A percentile compares a stretch with the other conserved stretches of the same genome.
These are phyloP conservation scores for Gomphus bonarii DNA, from an alignment of 1,284 basidiomycete genomes.

Conservation along the genomic window DNA sequence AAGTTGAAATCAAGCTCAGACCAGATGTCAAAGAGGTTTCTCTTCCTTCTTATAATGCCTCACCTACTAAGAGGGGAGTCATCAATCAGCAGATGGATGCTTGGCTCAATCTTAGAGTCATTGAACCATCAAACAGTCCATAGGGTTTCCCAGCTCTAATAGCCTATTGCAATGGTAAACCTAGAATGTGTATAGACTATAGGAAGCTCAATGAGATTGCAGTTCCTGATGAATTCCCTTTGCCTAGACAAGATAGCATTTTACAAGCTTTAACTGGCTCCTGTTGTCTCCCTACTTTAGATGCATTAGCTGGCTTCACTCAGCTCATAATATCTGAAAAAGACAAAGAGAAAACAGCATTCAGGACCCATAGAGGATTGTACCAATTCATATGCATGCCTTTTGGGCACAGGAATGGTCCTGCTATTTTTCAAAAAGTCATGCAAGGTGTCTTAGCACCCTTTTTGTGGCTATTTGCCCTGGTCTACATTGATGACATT, in stretches of 20 bases:
- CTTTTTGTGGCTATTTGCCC: slow-evolving; percentile 28
- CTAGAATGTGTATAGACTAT: slow-evolving; percentile 25
- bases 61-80: slow-evolving; percentile 23
- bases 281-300: slow-evolving; percentile 25
- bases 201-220: slow-evolving; percentile 23
- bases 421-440: slow-evolving; percentile 30
- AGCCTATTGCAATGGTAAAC: slow-evolving; percentile 22
- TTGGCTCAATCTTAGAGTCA: slow-evolving; percentile 23
- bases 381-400: slow-evolving; percentile 32
- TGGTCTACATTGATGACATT: slow-evolving; percentile 31
- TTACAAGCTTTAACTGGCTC: slow-evolving; percentile 24
- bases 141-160: slow-evolving; percentile 26
- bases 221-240: slow-evolving; percentile 30
- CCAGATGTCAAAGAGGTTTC: slow-evolving; percentile 13
- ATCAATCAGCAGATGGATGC: slow-evolving; percentile 24
- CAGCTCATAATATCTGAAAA: slow-evolving; percentile 24
- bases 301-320: slow-evolving; percentile 30
- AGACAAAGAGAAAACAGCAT: slow-evolving; percentile 27
- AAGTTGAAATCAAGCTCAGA: slow-evolving; percentile 15
- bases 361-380: slow-evolving; percentile 29
- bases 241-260: slow-evolving; percentile 29
- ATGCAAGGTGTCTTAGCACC: slow-evolving; percentile 29
- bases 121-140: slow-evolving; percentile 24
- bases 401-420: no score
- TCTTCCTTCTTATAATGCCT: slow-evolving; percentile 18